Evolutionary conservation across 108 stramenopile genomes (phyloP), one percentile per base, ranked within the genome.

Genomic region (Fistulifera pelliculosa): DNA sequence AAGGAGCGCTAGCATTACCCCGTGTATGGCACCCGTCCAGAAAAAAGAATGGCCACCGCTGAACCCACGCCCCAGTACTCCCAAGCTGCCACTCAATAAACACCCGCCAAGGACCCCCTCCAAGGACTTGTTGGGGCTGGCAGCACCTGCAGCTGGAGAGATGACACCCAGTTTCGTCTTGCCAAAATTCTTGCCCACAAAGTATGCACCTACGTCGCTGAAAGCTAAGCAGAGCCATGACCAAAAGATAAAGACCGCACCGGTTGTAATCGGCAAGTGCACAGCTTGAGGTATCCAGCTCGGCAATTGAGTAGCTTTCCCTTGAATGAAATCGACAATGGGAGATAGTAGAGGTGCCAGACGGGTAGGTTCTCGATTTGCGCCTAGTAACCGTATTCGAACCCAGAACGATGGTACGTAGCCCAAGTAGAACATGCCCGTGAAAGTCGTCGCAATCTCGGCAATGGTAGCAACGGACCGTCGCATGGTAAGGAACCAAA

Each of bases 321-420:
- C 38, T n/a, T 71, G 63, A 18, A 88, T 56, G 41, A 65, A 61
- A 28, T 58, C 67, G 24, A 91, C 60, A 21, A 83, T 28, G 22
- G 90, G 84, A 45, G 58, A 66, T 19, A 66, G 53, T 18, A 90
- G 18, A 0, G 75, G 68, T 21, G 70, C 71, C 18, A 93, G 52
- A 7, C 87, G 72, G 2, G 85, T 87, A 2, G 89, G 85, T 56
- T 73, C 67, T 47, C 61, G 54, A 24, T 41, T 66, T 2, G 51
- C 62, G 35, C 89, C 89, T 10, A 85, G 51, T 7, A 74, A 64
- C 22, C 89, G 68, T 52, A 80, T 76, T 19, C 94, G 82, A 8
- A 95, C 93, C 94, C 96, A 97, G 65, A 92, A 97, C 38, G 75
- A 77, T 11, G 96, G 96, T 43, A 95, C 75, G 56, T 97, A 97